A percentile compares a stretch with the other conserved stretches of the same genome.
phyloP scores from a whole-genome alignment of 2,329 filamentous ascomycete genomes.

The Xylariaceae sp. region DNA sequence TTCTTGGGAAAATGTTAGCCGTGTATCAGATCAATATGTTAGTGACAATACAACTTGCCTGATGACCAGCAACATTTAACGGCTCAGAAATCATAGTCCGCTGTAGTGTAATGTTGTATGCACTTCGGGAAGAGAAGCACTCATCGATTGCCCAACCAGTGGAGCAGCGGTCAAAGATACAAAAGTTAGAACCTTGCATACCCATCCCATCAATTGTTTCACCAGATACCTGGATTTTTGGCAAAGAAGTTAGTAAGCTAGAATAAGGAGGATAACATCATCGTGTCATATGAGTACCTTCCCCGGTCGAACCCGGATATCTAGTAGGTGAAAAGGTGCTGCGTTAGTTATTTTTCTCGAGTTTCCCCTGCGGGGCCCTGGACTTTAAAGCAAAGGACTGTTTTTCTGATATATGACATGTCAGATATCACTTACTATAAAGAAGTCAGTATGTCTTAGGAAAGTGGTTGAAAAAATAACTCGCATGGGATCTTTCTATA shows the following conservation, averaged over 20 bases:
- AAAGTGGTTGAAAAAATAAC: too few relatives aligned
- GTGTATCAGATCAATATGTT: neutral
- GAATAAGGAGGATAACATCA: neutral
- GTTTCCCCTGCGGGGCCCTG: too few relatives aligned
- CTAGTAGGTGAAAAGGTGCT: too few relatives aligned
- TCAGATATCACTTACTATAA: too few relatives aligned
- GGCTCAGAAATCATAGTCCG: constrained; percentile 36
- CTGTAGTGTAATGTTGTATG: constrained; percentile 36
- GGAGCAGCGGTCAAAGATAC: constrained; percentile 35
- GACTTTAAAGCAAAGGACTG: too few relatives aligned
- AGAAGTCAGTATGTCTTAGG: too few relatives aligned
- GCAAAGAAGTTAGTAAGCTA: neutral
- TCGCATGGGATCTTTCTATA: too few relatives aligned
- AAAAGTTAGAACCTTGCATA: constrained; percentile 34
- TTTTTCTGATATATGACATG: too few relatives aligned
- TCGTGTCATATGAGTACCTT: neutral
- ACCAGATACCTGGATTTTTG: constrained; percentile 21
- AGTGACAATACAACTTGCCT: neutral
- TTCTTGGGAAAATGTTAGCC: constrained; percentile 21
- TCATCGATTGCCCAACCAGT: constrained; percentile 37
- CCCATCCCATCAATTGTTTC: constrained; percentile 36
- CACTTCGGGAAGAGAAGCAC: constrained; percentile 33
- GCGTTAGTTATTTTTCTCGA: too few relatives aligned
- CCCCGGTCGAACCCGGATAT: neutral
- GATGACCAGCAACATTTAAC: constrained; percentile 35